Evolutionary conservation across 331 rosid genomes (phyloP), one percentile per base, ranked within the genome.

Genomic region (Dryas integrifolia): DNA sequence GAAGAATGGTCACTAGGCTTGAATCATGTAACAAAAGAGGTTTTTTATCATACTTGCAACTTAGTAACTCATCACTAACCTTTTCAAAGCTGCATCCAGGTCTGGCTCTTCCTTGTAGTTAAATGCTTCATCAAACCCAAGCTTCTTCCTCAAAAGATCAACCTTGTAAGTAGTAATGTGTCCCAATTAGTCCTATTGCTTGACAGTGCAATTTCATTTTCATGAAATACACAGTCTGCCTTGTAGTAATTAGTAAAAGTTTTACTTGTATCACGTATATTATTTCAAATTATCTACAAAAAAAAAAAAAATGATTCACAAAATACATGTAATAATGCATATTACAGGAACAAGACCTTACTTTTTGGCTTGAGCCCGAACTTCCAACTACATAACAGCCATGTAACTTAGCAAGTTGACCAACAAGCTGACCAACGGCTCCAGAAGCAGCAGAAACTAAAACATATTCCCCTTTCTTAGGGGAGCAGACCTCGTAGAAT

Each of bases 361-460:
- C 89, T 15, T 85, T 85, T 46, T 82, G 72, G 77, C 66, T 80
- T 65, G 89, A 60, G 21, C 89, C 89, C 8, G 77, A 86, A 72
- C 86, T 85, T 80, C 89, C 89, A 62, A 85, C 87, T 3, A 85
- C 85, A 72, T 80, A 75, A 58, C 89, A 85, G 55, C 89, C 89
- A 59, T 80, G 87, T 80, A 85, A 72, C 72, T 82, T 85, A 58
- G 87, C 89, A 58, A 85, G 85, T 65, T 85, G 87, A 80, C 87
- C 87, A 67, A 85, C 87, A 65, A 85, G 87, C 79, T 85, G 89
- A 49, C 89, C 87, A 58, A 85, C 87, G 16, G 89, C 89, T 74
- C 89, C 89, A 40, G 85, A 79, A 56, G 89, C 89, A 38, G 89
- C 89, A 39, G 89, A 85, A 76, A 85, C 83, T 21, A 85, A 70